Conservation (phyloP, 805 yeast genomes). For the Zygotorulaspora danielsina region DNA sequence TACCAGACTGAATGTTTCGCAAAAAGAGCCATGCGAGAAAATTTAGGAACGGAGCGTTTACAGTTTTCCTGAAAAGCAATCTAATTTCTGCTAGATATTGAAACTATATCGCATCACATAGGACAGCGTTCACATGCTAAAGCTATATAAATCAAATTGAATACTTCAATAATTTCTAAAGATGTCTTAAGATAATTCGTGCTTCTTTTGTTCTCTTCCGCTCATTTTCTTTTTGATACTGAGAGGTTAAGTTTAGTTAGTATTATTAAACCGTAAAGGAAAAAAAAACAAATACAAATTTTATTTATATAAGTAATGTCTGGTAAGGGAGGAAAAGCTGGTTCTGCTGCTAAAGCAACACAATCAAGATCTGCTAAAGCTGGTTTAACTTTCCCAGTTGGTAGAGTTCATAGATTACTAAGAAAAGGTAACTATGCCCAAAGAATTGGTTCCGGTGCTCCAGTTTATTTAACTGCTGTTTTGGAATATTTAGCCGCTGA, state of each 20-base stretch:
- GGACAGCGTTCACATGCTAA: no score
- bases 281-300: no score
- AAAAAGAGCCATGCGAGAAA: slow-evolving; percentile 1
- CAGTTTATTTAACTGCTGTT: slow-evolving; percentile 92
- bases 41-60: slow-evolving; percentile 1
- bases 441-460: slow-evolving; percentile 97
- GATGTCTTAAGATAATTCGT: no score
- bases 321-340: slow-evolving; percentile 77
- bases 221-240: no score
- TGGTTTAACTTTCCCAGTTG: slow-evolving; percentile 96
- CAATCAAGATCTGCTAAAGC: slow-evolving; percentile 96
- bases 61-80: no score
- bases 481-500: slow-evolving; percentile 94
- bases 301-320: slow-evolving; percentile 45
- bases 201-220: no score
- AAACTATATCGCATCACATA: no score
- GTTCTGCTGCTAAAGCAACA: slow-evolving; percentile 85
- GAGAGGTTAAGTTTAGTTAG: no score
- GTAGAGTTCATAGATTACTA: slow-evolving; percentile 92
- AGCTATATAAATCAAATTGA: no score
- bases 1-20: slow-evolving; percentile 10
- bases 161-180: no score
- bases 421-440: slow-evolving; percentile 96
- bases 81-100: no score
- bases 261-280: no score